Evolutionary conservation across 208 protist genomes (phyloP).

Genomic region (Willaertia magna): DNA sequence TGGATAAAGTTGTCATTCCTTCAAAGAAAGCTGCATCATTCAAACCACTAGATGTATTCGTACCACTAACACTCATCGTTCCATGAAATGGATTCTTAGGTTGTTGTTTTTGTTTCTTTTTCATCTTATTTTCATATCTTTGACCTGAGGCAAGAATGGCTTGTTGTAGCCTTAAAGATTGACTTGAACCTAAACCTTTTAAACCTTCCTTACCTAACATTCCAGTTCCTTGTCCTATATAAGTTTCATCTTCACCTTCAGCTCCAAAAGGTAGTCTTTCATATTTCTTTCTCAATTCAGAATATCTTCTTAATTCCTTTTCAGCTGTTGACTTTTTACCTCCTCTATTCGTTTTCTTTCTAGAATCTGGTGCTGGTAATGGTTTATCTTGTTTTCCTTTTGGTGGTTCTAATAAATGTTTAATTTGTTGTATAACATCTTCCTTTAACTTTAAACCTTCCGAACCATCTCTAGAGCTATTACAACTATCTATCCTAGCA

Average conservation of each 20-base stretch:
- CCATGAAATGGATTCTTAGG: too few relatives aligned
- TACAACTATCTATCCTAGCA: not conserved
- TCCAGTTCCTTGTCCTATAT: not conserved
- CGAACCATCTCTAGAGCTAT: not conserved
- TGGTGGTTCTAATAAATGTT: conserved; percentile 21
- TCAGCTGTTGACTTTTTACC: not conserved
- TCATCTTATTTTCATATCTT: not conserved
- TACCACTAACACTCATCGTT: not conserved
- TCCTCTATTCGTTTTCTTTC: conserved; percentile 19
- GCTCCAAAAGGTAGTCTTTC: not conserved
- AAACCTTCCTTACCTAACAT: not conserved
- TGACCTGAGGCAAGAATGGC: not conserved
- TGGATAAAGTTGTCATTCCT: not conserved
- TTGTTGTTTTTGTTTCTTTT: not conserved
- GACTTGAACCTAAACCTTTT: not conserved
- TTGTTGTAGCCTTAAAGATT: not conserved
- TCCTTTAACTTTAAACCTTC: conserved; percentile 7
- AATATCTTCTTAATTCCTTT: not conserved
- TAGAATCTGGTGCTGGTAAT: conserved; percentile 14
- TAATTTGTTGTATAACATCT: conserved; percentile 10
- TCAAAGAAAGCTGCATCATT: not conserved
- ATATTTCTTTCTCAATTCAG: not conserved
- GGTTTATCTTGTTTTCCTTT: conserved; percentile 18
- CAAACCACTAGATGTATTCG: not conserved
- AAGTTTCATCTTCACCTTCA: not conserved